These are phyloP conservation scores for Monascus ruber DNA, from an alignment of 2,329 filamentous ascomycete species.

Conservation along the genomic window DNA sequence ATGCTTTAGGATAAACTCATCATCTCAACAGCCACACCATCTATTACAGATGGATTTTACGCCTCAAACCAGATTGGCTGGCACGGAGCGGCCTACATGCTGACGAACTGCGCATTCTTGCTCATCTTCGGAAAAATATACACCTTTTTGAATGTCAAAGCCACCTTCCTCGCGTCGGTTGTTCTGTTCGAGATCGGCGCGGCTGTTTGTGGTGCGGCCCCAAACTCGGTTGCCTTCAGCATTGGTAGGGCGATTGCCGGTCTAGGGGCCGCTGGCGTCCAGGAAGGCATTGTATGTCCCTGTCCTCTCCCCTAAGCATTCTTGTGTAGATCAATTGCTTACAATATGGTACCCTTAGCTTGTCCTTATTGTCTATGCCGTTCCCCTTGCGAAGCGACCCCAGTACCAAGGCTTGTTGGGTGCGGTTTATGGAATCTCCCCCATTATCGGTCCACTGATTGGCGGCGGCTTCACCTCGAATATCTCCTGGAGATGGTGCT, in stretches of 20 bases:
- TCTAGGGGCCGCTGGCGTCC: slow-evolving; percentile 12
- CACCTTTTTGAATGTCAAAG: slow-evolving; percentile 11
- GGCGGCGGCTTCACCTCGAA: slow-evolving; percentile 19
- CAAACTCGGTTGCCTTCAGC: slow-evolving; percentile 14
- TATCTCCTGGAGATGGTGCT: slow-evolving; percentile 29
- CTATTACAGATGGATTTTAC: neutral
- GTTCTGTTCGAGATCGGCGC: slow-evolving; percentile 21
- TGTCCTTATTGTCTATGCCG: neutral
- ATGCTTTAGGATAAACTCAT: neutral
- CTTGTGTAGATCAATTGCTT: neutral
- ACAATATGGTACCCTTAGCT: neutral
- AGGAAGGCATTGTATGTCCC: neutral
- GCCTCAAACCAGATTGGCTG: slow-evolving; percentile 8
- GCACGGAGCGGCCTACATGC: slow-evolving; percentile 12
- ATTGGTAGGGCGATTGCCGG: slow-evolving; percentile 15
- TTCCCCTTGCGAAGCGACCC: slow-evolving; percentile 1
- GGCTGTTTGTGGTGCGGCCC: slow-evolving; percentile 13
- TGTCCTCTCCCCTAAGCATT: neutral
- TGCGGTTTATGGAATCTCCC: neutral
- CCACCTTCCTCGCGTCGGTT: slow-evolving; percentile 8
- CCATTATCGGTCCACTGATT: neutral
- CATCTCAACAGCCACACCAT: neutral
- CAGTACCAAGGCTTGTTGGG: neutral
- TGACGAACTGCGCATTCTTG: slow-evolving; percentile 15
- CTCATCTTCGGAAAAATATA: slow-evolving; percentile 11